phyloP scores from a whole-genome alignment of 1,284 basidiomycete species.

The Hemileia vastatrix region DNA sequence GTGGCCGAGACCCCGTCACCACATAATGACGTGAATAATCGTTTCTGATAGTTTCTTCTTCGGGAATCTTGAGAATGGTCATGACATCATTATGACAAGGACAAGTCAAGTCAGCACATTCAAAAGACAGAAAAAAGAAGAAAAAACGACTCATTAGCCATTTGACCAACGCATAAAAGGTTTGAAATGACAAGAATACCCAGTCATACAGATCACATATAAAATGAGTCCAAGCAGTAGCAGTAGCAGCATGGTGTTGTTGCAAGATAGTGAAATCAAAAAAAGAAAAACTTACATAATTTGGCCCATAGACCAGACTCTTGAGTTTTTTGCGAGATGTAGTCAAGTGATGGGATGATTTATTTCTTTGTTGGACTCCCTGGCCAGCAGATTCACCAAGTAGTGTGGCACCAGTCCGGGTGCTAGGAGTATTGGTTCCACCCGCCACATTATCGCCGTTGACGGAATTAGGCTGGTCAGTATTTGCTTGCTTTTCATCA shows the following conservation, averaged over 20 bases:
- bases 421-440: too few species aligned
- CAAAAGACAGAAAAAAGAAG: neutral
- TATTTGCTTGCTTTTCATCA: too few species aligned
- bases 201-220: too few species aligned
- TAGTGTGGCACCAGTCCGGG: too few species aligned
- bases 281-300: conserved; percentile 50
- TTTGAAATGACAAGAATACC: neutral
- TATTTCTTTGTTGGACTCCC: too few species aligned
- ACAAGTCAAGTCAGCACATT: neutral
- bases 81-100: neutral
- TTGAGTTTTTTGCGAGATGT: conserved; percentile 22
- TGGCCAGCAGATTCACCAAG: too few species aligned
- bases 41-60: conserved; percentile 88
- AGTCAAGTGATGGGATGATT: too few species aligned
- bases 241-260: too few species aligned
- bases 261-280: neutral
- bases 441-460: too few species aligned
- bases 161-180: too few species aligned
- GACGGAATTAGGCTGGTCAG: too few species aligned
- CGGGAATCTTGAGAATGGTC: conserved; percentile 47
- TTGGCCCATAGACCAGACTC: conserved; percentile 24
- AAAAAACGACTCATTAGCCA: neutral
- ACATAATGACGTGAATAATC: conserved; percentile 88
- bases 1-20: conserved; percentile 77
- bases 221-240: too few species aligned